Percentiles rank a stretch among this genome's conserved stretches.
Conservation (phyloP, 2,329 filamentous ascomycete species). For the Lecanicillium sp. region DNA sequence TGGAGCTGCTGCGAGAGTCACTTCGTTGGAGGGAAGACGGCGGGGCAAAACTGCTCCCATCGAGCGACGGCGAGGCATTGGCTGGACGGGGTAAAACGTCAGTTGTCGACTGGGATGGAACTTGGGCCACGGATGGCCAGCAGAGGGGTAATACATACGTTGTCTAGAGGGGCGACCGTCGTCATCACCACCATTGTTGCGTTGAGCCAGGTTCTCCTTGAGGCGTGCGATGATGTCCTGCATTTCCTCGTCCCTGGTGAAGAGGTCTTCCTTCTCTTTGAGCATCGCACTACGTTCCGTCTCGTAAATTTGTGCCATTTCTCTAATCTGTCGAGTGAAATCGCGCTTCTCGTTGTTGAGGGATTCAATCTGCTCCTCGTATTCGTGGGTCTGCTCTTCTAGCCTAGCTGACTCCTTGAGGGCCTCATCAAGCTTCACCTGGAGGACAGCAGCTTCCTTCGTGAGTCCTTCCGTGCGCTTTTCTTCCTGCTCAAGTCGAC, state of each 20-base stretch:
- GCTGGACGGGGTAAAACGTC: slow-evolving; percentile 19
- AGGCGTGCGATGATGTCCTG: slow-evolving; percentile 82
- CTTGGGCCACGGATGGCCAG: slow-evolving; percentile 9
- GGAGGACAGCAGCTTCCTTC: slow-evolving; percentile 78
- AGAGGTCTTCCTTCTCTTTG: slow-evolving; percentile 86
- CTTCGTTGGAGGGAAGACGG: slow-evolving; percentile 77
- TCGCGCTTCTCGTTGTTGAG: slow-evolving; percentile 83
- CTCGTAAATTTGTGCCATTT: slow-evolving; percentile 90
- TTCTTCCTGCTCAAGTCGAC: slow-evolving; percentile 75
- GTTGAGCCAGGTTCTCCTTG: slow-evolving; percentile 80
- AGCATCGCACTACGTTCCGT: slow-evolving; percentile 78
- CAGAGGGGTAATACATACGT: slow-evolving; percentile 33
- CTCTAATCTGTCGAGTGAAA: slow-evolving; percentile 71
- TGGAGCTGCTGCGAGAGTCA: slow-evolving; percentile 83
- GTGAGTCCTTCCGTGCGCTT: slow-evolving; percentile 67
- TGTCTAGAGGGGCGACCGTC: slow-evolving; percentile 50
- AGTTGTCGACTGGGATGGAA: slow-evolving; percentile 11
- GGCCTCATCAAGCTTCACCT: slow-evolving; percentile 79
- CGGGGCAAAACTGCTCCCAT: slow-evolving; percentile 76
- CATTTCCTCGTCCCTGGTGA: slow-evolving; percentile 80
- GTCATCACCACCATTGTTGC: slow-evolving; percentile 50
- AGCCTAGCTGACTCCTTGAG: slow-evolving; percentile 74
- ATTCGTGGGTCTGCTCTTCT: slow-evolving; percentile 82
- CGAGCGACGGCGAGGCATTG: slow-evolving; percentile 60
- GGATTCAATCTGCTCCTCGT: slow-evolving; percentile 72